Evolutionary conservation across 495 filamentous ascomycete genomes (phyloP).

Genomic region (Aspergillus affinis): DNA sequence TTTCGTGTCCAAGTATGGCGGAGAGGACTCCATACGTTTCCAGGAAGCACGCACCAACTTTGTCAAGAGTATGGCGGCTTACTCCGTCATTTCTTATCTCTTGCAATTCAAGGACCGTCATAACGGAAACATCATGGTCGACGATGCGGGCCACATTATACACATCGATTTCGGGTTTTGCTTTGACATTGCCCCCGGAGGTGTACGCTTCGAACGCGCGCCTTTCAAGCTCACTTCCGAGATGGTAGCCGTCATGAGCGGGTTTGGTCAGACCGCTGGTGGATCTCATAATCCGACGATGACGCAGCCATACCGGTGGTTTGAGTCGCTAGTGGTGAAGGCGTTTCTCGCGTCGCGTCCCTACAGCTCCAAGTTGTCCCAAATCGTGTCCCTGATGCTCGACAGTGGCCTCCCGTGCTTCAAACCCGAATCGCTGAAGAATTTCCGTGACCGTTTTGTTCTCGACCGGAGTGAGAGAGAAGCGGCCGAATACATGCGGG

Average conservation of each 20-base stretch:
- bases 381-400: conserved; percentile 92
- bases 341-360: conserved; percentile 89
- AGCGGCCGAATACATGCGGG: conserved; percentile 90
- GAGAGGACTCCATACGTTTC: conserved; percentile 89
- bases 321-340: conserved; percentile 95
- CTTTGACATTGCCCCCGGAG: conserved; percentile 97
- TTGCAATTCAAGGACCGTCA: conserved; percentile 99
- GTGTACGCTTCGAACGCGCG: conserved; percentile 93
- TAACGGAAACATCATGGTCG: conserved; percentile 99
- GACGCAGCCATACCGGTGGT: conserved; percentile 90
- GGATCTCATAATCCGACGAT: conserved; percentile 52
- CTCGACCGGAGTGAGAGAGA: conserved; percentile 91
- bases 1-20: conserved; percentile 94
- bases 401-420: conserved; percentile 97
- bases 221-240: conserved; percentile 97
- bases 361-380: conserved; percentile 78
- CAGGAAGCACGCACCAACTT: conserved; percentile 96
- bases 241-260: conserved; percentile 98
- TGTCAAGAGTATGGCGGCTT: conserved; percentile 99
- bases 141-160: conserved; percentile 94
- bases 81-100: conserved; percentile 95
- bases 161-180: conserved; percentile 99
- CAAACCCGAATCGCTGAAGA: conserved; percentile 90
- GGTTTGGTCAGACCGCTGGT: conserved; percentile 46
- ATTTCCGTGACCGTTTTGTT: conserved; percentile 92